Evolutionary conservation across 2,329 filamentous ascomycete genomes (phyloP), one percentile per base, ranked within the genome.

Genomic region (Aureobasidium sp.): DNA sequence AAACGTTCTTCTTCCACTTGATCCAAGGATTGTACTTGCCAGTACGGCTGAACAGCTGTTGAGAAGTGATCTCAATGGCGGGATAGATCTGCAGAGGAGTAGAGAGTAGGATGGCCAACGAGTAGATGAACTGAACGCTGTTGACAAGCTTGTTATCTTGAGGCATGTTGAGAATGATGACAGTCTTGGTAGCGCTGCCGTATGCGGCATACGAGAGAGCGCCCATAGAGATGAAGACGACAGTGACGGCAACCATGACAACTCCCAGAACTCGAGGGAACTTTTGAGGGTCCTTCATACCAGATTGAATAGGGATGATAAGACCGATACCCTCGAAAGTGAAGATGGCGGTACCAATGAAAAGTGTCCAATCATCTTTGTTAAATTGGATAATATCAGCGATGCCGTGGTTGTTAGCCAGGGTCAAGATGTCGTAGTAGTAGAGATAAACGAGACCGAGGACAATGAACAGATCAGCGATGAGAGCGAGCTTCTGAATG

Each of bases 1-100:
- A 98, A 29, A 86, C 75, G 62, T 98, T 98, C 82, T 98, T 98
- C 78, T 97, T 88, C 93, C 93, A 98, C 75, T 98, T 98, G 76
- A 98, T 95, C 66, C 88, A 93, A 0, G 90, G 90, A 66, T 97
- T 96, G 73, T 96, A 95, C 71, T 98, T 98, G 62, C 93, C 90
- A 58, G 90, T 95, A 65, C 86, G 80, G 21, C 88, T 95, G 70
- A 97, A 98, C 6, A 97, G 77, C 60, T 90, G 89, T 62, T 95
- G 95, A 71, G 95, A 90, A 29, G 88, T 89, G 64, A 98, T 98
- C 65, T 91, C 86, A 64, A 98, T 97, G 38, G 93, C 93, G 0
- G 93, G 93, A 76, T 97, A 98, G 61, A 98, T 90, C 66, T 98
- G 94, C 55, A 98, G 75, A 5, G 93, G 93, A 0, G 93, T 98